Conservation (phyloP, 2,329 filamentous ascomycete species). For the Phoma herbarum region DNA sequence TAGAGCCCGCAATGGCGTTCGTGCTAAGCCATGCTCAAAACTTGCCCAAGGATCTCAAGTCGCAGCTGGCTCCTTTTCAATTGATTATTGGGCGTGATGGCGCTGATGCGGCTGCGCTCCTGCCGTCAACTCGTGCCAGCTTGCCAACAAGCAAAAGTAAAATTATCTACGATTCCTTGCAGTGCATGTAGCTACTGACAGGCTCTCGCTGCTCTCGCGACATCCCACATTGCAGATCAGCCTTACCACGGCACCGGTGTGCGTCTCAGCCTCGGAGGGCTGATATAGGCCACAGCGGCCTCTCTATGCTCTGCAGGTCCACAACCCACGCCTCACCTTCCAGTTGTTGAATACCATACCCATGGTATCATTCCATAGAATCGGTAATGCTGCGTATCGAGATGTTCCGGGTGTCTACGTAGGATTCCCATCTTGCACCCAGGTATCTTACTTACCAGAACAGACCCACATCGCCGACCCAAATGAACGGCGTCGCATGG, state of each 20-base stretch:
- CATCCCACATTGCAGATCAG: constrained; percentile 7
- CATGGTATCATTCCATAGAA: constrained; percentile 41
- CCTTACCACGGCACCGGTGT: constrained; percentile 1
- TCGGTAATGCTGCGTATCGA: constrained; percentile 44
- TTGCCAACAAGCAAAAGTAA: constrained; percentile 1
- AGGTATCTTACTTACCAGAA: constrained; percentile 4
- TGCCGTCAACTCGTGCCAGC: constrained; percentile 7
- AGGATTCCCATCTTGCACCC: constrained; percentile 1
- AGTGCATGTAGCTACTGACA: not conserved
- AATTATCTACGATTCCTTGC: not conserved
- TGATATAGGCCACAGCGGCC: constrained; percentile 7
- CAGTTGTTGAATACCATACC: constrained; percentile 1
- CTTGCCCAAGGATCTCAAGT: constrained; percentile 16
- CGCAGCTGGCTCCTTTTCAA: constrained; percentile 21
- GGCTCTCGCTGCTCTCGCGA: not conserved
- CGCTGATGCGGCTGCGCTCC: constrained; percentile 9
- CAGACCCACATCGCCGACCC: constrained; percentile 45
- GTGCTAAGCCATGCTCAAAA: constrained; percentile 26
- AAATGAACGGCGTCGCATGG: constrained; percentile 49
- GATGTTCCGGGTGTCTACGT: constrained; percentile 46
- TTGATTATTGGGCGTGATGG: constrained; percentile 25
- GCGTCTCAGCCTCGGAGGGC: constrained; percentile 11
- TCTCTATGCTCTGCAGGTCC: not conserved
- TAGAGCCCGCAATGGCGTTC: constrained; percentile 25
- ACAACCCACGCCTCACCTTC: constrained; percentile 6